A percentile compares a stretch with the other conserved stretches of the same genome.
These are phyloP conservation scores for Talaromyces funiculosus DNA, from an alignment of 2,329 filamentous ascomycete genomes.

Conservation along the genomic window DNA sequence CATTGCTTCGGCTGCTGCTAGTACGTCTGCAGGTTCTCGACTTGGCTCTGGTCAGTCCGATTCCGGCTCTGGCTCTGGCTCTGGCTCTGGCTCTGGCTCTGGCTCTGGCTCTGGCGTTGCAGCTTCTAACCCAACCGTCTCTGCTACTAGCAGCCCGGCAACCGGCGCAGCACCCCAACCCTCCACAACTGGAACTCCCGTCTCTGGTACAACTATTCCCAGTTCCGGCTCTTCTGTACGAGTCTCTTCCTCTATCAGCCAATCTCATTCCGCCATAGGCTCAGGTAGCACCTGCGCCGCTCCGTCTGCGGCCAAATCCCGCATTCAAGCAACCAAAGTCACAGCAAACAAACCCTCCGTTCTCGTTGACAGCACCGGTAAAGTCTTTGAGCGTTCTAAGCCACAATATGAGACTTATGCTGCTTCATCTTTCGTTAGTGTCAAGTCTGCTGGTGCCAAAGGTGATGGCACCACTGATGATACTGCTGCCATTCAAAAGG, in stretches of 20 bases:
- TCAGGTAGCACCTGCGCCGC: conserved; percentile 19
- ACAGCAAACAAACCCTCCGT: conserved; percentile 58
- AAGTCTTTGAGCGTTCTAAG: conserved; percentile 76
- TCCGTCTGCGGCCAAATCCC: conserved; percentile 31
- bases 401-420: conserved; percentile 74
- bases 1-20: neutral
- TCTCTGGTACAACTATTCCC: neutral
- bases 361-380: conserved; percentile 61
- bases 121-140: neutral
- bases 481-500: conserved; percentile 72
- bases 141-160: neutral
- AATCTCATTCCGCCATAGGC: neutral
- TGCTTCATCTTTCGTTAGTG: conserved; percentile 69
- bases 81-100: neutral
- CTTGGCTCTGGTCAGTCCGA: neutral
- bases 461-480: conserved; percentile 87
- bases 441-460: conserved; percentile 75
- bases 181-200: neutral
- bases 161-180: neutral
- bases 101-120: neutral
- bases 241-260: neutral
- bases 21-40: neutral
- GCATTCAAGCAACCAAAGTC: conserved; percentile 56
- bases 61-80: neutral
- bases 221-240: neutral